Base-by-base conservation (phyloP, 2,329 filamentous ascomycete species). In the Sarocladiaceae sp. region DNA sequence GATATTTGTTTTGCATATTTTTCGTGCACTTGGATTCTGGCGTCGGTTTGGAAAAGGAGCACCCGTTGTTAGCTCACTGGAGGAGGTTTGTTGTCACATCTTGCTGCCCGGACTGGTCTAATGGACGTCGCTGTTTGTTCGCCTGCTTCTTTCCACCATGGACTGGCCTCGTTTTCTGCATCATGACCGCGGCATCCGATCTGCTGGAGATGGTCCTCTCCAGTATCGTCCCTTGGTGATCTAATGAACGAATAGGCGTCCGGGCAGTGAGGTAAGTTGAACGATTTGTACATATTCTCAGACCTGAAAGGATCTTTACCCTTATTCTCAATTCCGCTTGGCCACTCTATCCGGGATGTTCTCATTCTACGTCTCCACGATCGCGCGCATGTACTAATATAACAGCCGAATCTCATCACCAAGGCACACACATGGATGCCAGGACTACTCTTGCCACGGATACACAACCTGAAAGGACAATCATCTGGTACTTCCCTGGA, bases 251-350 rank as follows among this genome's bases (percentile, higher is more conserved):
- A 58, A 57, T 60, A 49, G 62, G 64, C 62, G 65, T 72, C 73
- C 65, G 73, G 76, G 75, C 75, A 78, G 75, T 74, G 71, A 74
- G 75, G 75, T 78, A 69, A 77, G 75, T 72, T 61, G 62, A 66
- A 20, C 29, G 71, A 71, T 72, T 71, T 78, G 75, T 78, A 77
- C 73, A 76, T 78, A 75, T 70, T 67, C 67, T 66, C 70, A 69
- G 73, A 69, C 64, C 66, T 66, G 66, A 69, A 72, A 64, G 65
- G 62, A 62, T 60, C 56, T 59, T 57, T 57, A 59, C 54, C 55
- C 50, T 52, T 56, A n/a, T 37, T 56, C 55, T 53, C 49, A 44
- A 20, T n/a, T 52, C 26, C 31, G 51, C 28, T 42, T 53, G 52
- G 53, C 44, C 33, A 33, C 40, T 51, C 40, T 42, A 28, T 42